phyloP scores from a whole-genome alignment of 2,329 filamentous ascomycete species.

The Diaporthe capsici region DNA sequence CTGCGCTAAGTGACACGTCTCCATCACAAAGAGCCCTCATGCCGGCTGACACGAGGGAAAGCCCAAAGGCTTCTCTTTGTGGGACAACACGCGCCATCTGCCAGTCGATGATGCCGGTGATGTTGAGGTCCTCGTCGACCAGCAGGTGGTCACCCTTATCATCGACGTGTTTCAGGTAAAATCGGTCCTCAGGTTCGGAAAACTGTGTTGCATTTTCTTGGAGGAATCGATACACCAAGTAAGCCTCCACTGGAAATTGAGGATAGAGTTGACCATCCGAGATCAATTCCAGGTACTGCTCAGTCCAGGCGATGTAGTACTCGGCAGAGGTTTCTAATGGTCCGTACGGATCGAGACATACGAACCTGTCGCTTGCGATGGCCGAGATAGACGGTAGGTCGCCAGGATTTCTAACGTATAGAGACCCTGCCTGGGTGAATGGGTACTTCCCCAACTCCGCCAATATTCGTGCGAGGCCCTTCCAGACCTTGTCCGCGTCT shows the following conservation, averaged over 20 bases:
- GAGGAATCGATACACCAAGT: conserved; percentile 55
- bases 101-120: conserved; percentile 65
- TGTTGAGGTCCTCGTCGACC: conserved; percentile 59
- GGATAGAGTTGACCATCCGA: conserved; percentile 39
- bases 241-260: conserved; percentile 40
- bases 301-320: background rate
- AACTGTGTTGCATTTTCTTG: conserved; percentile 47
- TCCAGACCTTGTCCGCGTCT: conserved; percentile 42
- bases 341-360: conserved; percentile 3
- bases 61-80: background rate
- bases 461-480: conserved; percentile 45
- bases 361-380: conserved; percentile 45
- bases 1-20: background rate
- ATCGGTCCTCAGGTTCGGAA: conserved; percentile 48
- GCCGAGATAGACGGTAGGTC: conserved; percentile 31
- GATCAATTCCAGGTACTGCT: conserved; percentile 14
- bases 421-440: conserved; percentile 45
- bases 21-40: background rate
- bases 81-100: background rate
- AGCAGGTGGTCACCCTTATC: conserved; percentile 54
- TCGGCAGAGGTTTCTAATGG: background rate
- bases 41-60: background rate
- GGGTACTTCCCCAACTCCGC: conserved; percentile 46
- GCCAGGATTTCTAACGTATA: conserved; percentile 12
- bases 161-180: background rate